A percentile compares a stretch with the other conserved stretches of the same genome.
phyloP scores from a whole-genome alignment of 192 early-diverging fungal genomes.

The Lobosporangium transversale region DNA sequence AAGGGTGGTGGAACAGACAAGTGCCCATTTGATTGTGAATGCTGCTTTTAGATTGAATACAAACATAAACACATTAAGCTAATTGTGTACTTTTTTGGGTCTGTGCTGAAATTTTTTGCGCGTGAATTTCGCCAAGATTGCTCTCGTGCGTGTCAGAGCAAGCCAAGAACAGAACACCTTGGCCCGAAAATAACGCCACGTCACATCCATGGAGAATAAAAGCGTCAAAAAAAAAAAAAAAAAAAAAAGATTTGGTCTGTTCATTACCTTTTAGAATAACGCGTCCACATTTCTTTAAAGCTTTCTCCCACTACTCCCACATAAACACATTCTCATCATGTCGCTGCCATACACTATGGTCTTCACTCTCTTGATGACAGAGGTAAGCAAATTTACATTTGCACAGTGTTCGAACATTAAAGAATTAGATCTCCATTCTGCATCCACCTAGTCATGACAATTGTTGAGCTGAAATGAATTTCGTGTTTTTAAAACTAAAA shows the following conservation, averaged over 20 bases:
- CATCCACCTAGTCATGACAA: not conserved
- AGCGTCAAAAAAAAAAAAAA: no score
- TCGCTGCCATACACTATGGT: slow-evolving; percentile 60
- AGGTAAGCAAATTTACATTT: slow-evolving; percentile 36
- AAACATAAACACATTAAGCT: not conserved
- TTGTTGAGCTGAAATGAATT: no score
- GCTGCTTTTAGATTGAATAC: slow-evolving; percentile 51
- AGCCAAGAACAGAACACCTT: no score
- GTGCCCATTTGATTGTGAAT: slow-evolving; percentile 63
- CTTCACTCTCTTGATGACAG: slow-evolving; percentile 55
- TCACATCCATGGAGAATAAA: no score
- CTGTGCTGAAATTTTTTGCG: not conserved
- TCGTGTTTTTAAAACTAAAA: no score
- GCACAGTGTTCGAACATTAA: not conserved
- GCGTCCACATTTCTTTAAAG: not conserved
- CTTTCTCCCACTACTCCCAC: not conserved
- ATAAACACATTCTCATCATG: slow-evolving; percentile 24
- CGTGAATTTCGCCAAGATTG: no score
- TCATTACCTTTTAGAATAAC: no score
- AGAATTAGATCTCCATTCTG: not conserved
- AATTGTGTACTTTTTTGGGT: slow-evolving; percentile 2
- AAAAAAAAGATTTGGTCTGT: no score
- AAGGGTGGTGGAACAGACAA: slow-evolving; percentile 57
- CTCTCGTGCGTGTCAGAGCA: no score
- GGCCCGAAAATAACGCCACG: no score